Conservation (phyloP, 768 basidiomycete genomes). For the Mycena amicta region DNA sequence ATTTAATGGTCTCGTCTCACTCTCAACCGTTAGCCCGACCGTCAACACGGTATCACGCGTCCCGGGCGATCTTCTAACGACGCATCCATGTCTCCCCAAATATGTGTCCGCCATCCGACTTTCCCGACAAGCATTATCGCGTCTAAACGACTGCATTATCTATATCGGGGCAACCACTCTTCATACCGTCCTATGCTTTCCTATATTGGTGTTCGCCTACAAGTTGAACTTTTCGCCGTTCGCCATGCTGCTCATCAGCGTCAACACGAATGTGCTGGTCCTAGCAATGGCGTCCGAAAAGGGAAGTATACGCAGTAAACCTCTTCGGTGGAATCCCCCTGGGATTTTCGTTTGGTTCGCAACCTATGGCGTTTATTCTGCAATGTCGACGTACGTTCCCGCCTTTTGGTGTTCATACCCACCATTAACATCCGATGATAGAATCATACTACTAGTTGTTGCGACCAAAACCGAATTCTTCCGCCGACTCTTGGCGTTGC, state of each 20-base stretch:
- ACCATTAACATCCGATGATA: constrained; percentile 47
- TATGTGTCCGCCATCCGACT: constrained; percentile 97
- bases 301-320: too few species aligned
- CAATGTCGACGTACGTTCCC: constrained; percentile 89
- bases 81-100: constrained; percentile 93
- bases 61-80: constrained; percentile 94
- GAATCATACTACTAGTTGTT: too few species aligned
- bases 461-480: too few species aligned
- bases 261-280: constrained; percentile 95
- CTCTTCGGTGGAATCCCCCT: too few species aligned
- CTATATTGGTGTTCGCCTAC: constrained; percentile 92
- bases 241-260: constrained; percentile 97
- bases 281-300: constrained; percentile 95
- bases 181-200: constrained; percentile 96
- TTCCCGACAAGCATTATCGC: constrained; percentile 97
- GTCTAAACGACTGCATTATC: constrained; percentile 98
- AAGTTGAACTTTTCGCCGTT: constrained; percentile 98
- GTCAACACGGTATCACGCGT: constrained; percentile 98
- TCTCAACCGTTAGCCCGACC: constrained; percentile 89
- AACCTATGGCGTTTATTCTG: constrained; percentile 16
- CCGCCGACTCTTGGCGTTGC: too few species aligned
- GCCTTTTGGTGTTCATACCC: constrained; percentile 50
- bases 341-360: too few species aligned
- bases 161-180: constrained; percentile 93
- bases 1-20: constrained; percentile 94